Percentiles rank a stretch among this genome's conserved stretches.
Conservation (phyloP, 495 filamentous ascomycete species). For the Aspergillus cristatus region DNA sequence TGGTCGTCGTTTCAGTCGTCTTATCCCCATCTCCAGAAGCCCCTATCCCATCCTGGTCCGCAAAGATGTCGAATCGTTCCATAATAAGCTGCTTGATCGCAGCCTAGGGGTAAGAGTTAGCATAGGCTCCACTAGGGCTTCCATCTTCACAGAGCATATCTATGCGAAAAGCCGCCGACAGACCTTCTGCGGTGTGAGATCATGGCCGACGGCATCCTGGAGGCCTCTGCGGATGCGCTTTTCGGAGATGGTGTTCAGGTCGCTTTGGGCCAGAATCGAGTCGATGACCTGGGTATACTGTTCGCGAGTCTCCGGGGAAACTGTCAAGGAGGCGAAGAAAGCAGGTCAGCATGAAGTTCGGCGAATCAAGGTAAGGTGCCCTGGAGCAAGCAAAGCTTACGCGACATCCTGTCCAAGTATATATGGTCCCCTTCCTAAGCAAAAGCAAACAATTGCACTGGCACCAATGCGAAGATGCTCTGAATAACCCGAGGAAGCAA, state of each 20-base stretch:
- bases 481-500: too few species aligned
- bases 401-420: slow-evolving; percentile 28
- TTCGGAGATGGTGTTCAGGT: slow-evolving; percentile 83
- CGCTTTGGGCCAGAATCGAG: slow-evolving; percentile 69
- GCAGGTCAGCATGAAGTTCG: slow-evolving; percentile 19
- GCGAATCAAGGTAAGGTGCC: too few species aligned
- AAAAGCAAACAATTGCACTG: slow-evolving; percentile 5
- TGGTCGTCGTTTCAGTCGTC: slow-evolving; percentile 20
- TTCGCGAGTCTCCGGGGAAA: slow-evolving; percentile 55
- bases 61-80: slow-evolving; percentile 77
- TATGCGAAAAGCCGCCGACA: neutral
- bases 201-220: slow-evolving; percentile 64
- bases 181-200: slow-evolving; percentile 83
- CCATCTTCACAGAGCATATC: neutral
- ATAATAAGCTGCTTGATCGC: slow-evolving; percentile 77
- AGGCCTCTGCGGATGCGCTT: slow-evolving; percentile 87
- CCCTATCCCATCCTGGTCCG: slow-evolving; percentile 35
- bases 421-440: slow-evolving; percentile 2
- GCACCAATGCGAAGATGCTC: slow-evolving; percentile 4
- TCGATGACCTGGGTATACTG: slow-evolving; percentile 84
- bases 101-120: slow-evolving; percentile 40
- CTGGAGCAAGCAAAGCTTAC: slow-evolving; percentile 20
- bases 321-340: slow-evolving; percentile 31
- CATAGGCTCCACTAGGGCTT: slow-evolving; percentile 4
- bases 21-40: slow-evolving; percentile 24